phyloP scores from a whole-genome alignment of 2,329 filamentous ascomycete genomes.

The Orbilia javanica region DNA sequence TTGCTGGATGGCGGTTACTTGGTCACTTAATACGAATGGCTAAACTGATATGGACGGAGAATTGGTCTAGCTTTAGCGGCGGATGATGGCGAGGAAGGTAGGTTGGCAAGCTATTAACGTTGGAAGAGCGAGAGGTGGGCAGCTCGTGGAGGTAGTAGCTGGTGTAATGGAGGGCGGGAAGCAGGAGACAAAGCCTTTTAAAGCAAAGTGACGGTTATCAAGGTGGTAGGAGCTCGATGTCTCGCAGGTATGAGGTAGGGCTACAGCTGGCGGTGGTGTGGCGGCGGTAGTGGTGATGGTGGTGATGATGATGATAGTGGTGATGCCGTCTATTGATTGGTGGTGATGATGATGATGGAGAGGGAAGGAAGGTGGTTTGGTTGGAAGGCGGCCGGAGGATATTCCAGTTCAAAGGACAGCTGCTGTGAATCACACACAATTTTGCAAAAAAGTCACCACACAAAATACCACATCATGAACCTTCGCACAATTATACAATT shows the following conservation, averaged over 20 bases:
- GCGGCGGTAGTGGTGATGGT: not conserved
- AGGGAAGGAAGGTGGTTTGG: not conserved
- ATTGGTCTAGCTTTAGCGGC: not conserved
- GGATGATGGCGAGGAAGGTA: not conserved
- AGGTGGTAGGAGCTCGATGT: not conserved
- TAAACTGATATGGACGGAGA: not conserved
- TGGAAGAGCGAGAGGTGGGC: not conserved
- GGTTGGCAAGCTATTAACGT: not conserved
- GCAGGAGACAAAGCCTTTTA: not conserved
- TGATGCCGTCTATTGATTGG: not conserved
- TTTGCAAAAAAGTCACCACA: slow-evolving; percentile 9
- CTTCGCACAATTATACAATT: not conserved
- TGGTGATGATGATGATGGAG: slow-evolving; percentile 8
- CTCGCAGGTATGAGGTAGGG: not conserved
- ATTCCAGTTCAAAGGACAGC: not conserved
- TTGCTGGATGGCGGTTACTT: not conserved
- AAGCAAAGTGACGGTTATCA: not conserved
- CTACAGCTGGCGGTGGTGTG: not conserved
- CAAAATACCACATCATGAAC: slow-evolving; percentile 15
- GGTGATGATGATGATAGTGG: not conserved
- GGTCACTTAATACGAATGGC: not conserved
- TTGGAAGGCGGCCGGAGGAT: not conserved
- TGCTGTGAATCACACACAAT: slow-evolving; percentile 19
- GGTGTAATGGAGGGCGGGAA: not conserved
- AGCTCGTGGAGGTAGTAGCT: not conserved